A percentile compares a stretch with the other conserved stretches of the same genome.
These are phyloP conservation scores for Boletus reticuloceps DNA, from an alignment of 768 basidiomycete genomes.

Conservation along the genomic window DNA sequence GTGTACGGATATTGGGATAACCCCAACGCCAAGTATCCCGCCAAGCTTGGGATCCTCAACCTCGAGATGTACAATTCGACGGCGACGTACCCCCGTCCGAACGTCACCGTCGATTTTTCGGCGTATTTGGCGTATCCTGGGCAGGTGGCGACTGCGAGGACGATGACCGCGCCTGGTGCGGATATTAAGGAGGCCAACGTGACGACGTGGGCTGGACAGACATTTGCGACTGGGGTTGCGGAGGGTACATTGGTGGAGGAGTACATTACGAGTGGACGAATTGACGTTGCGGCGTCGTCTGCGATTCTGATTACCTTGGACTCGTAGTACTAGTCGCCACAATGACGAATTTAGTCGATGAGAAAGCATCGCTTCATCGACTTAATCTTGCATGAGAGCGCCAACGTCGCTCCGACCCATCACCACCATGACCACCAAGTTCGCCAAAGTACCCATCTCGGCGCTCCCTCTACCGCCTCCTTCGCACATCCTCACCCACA, in stretches of 20 bases:
- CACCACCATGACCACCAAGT: constrained; percentile 18
- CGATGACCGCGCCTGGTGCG: constrained; percentile 47
- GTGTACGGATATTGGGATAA: constrained; percentile 52
- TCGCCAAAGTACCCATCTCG: constrained; percentile 38
- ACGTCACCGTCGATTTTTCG: constrained; percentile 45
- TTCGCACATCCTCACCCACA: constrained; percentile 39
- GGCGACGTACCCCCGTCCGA: constrained; percentile 39
- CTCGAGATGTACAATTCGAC: constrained; percentile 52
- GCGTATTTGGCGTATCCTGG: constrained; percentile 32
- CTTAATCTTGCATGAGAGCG: constrained; percentile 17
- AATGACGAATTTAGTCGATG: no score
- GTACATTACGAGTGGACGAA: constrained; percentile 30
- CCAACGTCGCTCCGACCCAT: constrained; percentile 5
- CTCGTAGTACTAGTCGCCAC: not conserved
- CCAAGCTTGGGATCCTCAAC: constrained; percentile 49
- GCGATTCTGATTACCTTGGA: constrained; percentile 32
- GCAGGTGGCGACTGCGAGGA: constrained; percentile 35
- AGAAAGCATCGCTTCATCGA: no score
- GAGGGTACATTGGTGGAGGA: constrained; percentile 41
- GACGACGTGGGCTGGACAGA: constrained; percentile 53
- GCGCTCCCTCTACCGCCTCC: constrained; percentile 46
- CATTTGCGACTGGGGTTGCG: constrained; percentile 38
- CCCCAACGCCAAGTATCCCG: constrained; percentile 30
- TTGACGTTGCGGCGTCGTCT: constrained; percentile 38
- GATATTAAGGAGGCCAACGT: constrained; percentile 42